These are phyloP conservation scores for Cyberlindnera nakhonratchasimensis DNA, from an alignment of 805 yeast species.

Conservation along the genomic window DNA sequence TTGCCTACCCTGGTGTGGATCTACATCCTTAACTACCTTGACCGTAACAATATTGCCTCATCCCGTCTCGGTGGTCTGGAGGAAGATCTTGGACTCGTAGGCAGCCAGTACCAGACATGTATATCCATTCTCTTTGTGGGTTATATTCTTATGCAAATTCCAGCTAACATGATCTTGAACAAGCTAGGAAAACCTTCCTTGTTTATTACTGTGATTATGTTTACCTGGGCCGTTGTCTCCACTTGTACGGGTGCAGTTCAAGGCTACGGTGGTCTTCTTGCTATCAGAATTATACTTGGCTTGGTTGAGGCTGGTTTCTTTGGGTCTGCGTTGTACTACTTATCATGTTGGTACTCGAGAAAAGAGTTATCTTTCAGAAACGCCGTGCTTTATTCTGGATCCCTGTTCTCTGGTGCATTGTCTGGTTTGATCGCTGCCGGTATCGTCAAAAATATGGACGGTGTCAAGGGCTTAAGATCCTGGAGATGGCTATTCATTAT, in stretches of 20 bases:
- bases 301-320: slow-evolving; percentile 46
- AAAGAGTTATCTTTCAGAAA: slow-evolving; percentile 47
- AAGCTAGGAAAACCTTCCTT: slow-evolving; percentile 46
- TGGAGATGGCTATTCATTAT: slow-evolving; percentile 68
- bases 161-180: slow-evolving; percentile 42
- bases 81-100: slow-evolving; percentile 40
- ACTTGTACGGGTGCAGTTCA: slow-evolving; percentile 34
- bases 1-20: slow-evolving; percentile 48
- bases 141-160: slow-evolving; percentile 49
- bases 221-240: slow-evolving; percentile 43
- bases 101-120: slow-evolving; percentile 46
- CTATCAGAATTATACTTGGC: slow-evolving; percentile 38
- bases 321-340: slow-evolving; percentile 46
- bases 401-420: slow-evolving; percentile 51
- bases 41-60: slow-evolving; percentile 47
- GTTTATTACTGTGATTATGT: slow-evolving; percentile 47
- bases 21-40: slow-evolving; percentile 49
- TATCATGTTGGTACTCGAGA: slow-evolving; percentile 50
- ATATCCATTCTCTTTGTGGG: slow-evolving; percentile 51
- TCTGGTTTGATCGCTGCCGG: slow-evolving; percentile 54
- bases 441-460: slow-evolving; percentile 41
- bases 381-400: slow-evolving; percentile 53
- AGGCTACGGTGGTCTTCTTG: slow-evolving; percentile 30
- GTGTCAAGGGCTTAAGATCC: slow-evolving; percentile 43
- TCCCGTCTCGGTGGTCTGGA: slow-evolving; percentile 49